Base-by-base conservation (phyloP, 2,329 filamentous ascomycete genomes). In the Trichophaea hybrida region DNA sequence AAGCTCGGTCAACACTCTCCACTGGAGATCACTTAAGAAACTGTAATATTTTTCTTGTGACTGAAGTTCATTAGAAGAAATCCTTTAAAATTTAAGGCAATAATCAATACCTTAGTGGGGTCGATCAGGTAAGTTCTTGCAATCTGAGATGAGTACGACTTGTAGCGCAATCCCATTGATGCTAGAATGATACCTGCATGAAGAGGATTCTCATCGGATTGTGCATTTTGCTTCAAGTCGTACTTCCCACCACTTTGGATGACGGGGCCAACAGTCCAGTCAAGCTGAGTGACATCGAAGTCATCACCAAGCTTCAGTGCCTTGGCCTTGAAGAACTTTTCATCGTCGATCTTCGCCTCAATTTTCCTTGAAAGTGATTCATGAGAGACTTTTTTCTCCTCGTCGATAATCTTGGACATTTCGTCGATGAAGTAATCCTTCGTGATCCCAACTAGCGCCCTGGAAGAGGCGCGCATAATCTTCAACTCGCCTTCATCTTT, bases 341-440 rank as follows among this genome's bases (percentile, higher is more conserved):
- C 77, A 68, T 98, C 89, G 68, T 97, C 91, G 59, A 98, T 84
- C 75, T 96, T 96, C 69, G 83, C 81, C 67, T 91, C 83, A 35
- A 98, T 85, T 73, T 90, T 93, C 69, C 88, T 83, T n/a, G 87
- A 83, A 6, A 98, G 79, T 1, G 80, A 79, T 65, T 84, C 87
- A 74, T 98, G 93, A 64, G 89, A 93, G 70, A 97, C 88, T 71
- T 95, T 95, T 77, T 95, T 96, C 73, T 97, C 94, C 67, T 90
- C 85, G 70, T 98, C 93, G 61, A 98, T 81, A 56, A 97, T 85
- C 68, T 86, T 85, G 55, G 91, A 95, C 90, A 98, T 97, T 72
- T 96, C 90, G 70, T 98, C 93, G 66, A 98, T 84, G 72, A 97
- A 97, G 73, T 93, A 98, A 61, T 91, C 88, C 55, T 88, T 88